Base-by-base conservation (phyloP, 2,329 filamentous ascomycete species). In the Dendrostoma leiphaemia region DNA sequence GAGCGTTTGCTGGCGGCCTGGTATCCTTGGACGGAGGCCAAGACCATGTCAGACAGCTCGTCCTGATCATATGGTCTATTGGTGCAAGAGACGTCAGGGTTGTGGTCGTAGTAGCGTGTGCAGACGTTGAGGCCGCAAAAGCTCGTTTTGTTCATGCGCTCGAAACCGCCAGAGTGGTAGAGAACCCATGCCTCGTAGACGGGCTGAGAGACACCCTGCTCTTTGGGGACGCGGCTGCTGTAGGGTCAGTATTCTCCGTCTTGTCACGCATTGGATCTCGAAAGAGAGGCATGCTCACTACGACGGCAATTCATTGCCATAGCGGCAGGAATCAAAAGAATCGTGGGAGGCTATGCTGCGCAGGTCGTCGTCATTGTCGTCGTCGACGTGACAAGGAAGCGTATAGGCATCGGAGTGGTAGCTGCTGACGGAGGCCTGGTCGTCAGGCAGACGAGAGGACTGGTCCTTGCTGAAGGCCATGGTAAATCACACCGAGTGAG, bases 171-270 rank as follows among this genome's bases (percentile, higher is more conserved):
- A 15, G 57, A 51, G 23, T 52, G 40, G 44, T 51, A 52, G 21
- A 67, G 41, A 13, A 54, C 59, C 61, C 61, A 67, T n/a, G 61
- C 64, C 47, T 67, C 65, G 34, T 67, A 67, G 21, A 64, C 60
- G 6, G 61, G 51, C 49, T 59, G 53, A 2, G 54, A 60, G 5
- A 54, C 41, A 24, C 51, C 51, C 7, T 65, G 60, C 5, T 48
- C 56, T 43, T 47, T 47, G 37, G 57, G 47, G 13, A 65, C 53
- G 15, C 46, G 49, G 51, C 64, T 66, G 50, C n/a, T 28, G 48
- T 17, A 6, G 2, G 12, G 40, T 55, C 7, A 49, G 32, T n/a
- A n/a, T n/a, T n/a, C 26, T 10, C 26, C 4, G 4, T 12, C 10
- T 19, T 24, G 15, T 13, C 10, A n/a, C 9, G 12, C 32, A 4